Evolutionary conservation across 805 yeast species (phyloP).

Genomic region (Kluyveromyces aestuarii): DNA sequence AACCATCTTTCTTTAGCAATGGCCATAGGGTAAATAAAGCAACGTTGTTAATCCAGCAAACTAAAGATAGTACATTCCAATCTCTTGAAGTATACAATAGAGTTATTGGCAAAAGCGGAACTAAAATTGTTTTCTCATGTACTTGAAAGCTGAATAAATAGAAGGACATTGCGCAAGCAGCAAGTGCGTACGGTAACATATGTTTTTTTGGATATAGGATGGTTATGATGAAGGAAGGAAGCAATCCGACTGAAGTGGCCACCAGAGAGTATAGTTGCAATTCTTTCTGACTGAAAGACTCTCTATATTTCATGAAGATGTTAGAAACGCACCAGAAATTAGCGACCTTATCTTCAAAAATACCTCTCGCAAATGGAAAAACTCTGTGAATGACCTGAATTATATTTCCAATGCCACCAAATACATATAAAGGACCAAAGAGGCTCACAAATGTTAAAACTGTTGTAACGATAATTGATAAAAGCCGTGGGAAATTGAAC

Average conservation of each 20-base stretch:
- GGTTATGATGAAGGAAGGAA: slow-evolving; percentile 47
- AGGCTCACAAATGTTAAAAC: slow-evolving; percentile 40
- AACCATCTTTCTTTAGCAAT: slow-evolving; percentile 63
- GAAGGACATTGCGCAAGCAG: slow-evolving; percentile 80
- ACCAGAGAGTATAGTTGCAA: slow-evolving; percentile 50
- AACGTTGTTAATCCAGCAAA: slow-evolving; percentile 81
- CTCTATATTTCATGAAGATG: slow-evolving; percentile 60
- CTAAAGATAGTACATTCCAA: slow-evolving; percentile 55
- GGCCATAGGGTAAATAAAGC: slow-evolving; percentile 88
- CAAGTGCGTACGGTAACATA: slow-evolving; percentile 61
- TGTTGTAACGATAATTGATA: slow-evolving; percentile 58
- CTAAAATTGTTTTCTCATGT: slow-evolving; percentile 84
- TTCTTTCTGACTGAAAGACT: slow-evolving; percentile 42
- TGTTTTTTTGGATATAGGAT: slow-evolving; percentile 44
- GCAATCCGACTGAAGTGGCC: slow-evolving; percentile 42
- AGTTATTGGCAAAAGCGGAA: slow-evolving; percentile 81
- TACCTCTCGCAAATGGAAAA: slow-evolving; percentile 87
- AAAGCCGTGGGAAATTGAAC: slow-evolving; percentile 48
- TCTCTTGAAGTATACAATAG: slow-evolving; percentile 47
- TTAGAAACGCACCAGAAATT: slow-evolving; percentile 97
- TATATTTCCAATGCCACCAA: slow-evolving; percentile 31
- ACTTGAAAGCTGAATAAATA: slow-evolving; percentile 90
- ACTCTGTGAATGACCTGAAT: slow-evolving; percentile 58
- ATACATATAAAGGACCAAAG: slow-evolving; percentile 51
- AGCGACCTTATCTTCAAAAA: slow-evolving; percentile 96